Evolutionary conservation across 345 rosid genomes (phyloP), one percentile per base, ranked within the genome.

Genomic region (Eucalyptus regnans): DNA sequence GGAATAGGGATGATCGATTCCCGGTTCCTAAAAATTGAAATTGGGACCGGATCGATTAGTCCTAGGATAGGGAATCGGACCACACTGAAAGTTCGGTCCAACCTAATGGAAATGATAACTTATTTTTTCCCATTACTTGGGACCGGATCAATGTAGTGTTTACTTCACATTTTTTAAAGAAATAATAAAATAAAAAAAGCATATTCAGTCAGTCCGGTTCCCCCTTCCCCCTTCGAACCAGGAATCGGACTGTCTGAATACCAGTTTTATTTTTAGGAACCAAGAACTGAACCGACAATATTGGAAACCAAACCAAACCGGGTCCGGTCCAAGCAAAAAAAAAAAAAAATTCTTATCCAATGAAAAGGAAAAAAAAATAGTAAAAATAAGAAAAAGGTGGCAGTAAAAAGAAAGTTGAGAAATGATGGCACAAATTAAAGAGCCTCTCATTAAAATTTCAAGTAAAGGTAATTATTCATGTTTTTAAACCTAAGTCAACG

Each of bases 261-360:
- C 4, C 4, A 20, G 0, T 18, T 52, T 2, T 7, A 18, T 52
- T 52, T 52, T 52, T 52, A 52, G 25, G 58, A 52, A 52, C 1
- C 25, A 52, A 18, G 2, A 52, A 52, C 4, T 0, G 4, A 52
- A 18, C 0, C 0, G 23, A 18, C 4, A 52, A 52, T 52, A 9
- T 17, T 2, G 1, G 0, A 52, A 52, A 18, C 4, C 23, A 52
- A 1, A 52, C 2, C 1, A 52, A 52, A 52, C 0, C 1, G 1
- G 4, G 7, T 50, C 52, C 1, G 0, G 2, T 51, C 56, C 56
- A 51, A 51, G 22, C 1, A 17, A 51, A 51, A 51, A 50, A 51
- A 50, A 49, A 50, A 6, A 6, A 51, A 51, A 51, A 3, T 51
- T 17, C 4, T 51, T 51, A 51, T 51, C 22, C 56, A 17, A 51